Evolutionary conservation across 495 filamentous ascomycete species (phyloP).

Genomic region (Neurospora tetraspora): DNA sequence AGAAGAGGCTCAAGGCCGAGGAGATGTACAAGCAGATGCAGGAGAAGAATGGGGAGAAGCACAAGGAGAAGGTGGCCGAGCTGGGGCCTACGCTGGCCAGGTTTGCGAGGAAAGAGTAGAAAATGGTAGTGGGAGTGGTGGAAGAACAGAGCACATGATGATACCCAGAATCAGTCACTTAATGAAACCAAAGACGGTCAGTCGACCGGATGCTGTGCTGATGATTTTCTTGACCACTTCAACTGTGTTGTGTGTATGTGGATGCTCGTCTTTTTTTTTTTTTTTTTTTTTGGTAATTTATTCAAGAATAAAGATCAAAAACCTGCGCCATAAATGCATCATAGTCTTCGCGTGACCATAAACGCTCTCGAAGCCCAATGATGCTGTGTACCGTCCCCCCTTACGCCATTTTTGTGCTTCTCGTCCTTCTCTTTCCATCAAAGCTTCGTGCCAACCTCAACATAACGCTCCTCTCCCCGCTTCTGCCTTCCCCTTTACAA

Average conservation of each 20-base stretch:
- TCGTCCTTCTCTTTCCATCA: neutral
- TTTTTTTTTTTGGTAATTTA: neutral
- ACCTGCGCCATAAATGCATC: neutral
- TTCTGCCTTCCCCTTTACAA: constrained; percentile 36
- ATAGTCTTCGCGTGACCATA: neutral
- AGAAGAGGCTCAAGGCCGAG: constrained; percentile 55
- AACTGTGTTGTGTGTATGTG: neutral
- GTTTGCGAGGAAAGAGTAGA: constrained; percentile 39
- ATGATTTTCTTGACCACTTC: neutral
- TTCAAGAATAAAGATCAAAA: neutral
- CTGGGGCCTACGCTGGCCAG: constrained; percentile 36
- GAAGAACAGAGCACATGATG: constrained; percentile 7
- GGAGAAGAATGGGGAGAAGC: constrained; percentile 29
- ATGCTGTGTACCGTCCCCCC: neutral
- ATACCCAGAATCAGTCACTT: constrained; percentile 16
- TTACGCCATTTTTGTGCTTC: neutral
- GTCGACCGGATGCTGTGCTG: neutral
- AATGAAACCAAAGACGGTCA: neutral
- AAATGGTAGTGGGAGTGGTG: neutral
- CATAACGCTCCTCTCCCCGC: neutral
- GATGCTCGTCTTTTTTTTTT: neutral
- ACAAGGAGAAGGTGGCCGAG: constrained; percentile 33
- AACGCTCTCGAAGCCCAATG: neutral
- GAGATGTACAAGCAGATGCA: constrained; percentile 37
- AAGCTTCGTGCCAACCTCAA: neutral